A percentile compares a stretch with the other conserved stretches of the same genome.
Conservation (phyloP, 2,329 filamentous ascomycete species). For the Rosellinia necatrix region DNA sequence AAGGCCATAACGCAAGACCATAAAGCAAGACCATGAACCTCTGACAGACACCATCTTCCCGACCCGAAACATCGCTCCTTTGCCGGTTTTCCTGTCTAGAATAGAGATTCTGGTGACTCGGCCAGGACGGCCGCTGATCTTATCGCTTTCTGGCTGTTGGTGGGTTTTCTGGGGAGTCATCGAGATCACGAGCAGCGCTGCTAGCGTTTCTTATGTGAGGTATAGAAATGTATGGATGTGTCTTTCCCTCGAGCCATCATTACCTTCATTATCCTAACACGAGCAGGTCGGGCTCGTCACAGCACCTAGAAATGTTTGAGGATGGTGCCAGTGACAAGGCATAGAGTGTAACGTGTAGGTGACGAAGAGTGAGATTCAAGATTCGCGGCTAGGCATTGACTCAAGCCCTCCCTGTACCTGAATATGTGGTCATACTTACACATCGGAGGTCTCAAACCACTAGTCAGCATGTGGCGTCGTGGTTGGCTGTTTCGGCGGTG, state of each 20-base stretch:
- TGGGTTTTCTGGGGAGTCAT: background rate
- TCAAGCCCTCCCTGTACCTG: too few species aligned
- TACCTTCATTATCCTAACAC: background rate
- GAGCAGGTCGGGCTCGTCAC: constrained; percentile 1
- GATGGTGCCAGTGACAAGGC: background rate
- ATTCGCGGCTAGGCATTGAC: too few species aligned
- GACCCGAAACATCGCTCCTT: too few species aligned
- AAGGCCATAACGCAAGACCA: too few species aligned
- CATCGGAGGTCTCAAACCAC: background rate
- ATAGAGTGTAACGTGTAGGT: too few species aligned
- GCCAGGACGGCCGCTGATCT: constrained; percentile 3
- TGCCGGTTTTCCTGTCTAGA: too few species aligned
- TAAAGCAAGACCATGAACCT: too few species aligned
- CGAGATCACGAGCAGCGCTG: background rate
- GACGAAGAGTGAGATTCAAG: too few species aligned
- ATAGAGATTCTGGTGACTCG: background rate
- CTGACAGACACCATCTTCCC: too few species aligned
- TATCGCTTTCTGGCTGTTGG: background rate
- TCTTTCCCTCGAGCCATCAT: background rate
- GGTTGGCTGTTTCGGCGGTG: constrained; percentile 1
- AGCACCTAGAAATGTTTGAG: background rate
- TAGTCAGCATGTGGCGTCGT: constrained; percentile 1
- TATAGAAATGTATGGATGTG: too few species aligned
- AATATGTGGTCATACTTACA: too few species aligned
- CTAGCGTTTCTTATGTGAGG: background rate